These are phyloP conservation scores for Xerocomus amazonicus DNA, from an alignment of 1,284 basidiomycete genomes.

Conservation along the genomic window DNA sequence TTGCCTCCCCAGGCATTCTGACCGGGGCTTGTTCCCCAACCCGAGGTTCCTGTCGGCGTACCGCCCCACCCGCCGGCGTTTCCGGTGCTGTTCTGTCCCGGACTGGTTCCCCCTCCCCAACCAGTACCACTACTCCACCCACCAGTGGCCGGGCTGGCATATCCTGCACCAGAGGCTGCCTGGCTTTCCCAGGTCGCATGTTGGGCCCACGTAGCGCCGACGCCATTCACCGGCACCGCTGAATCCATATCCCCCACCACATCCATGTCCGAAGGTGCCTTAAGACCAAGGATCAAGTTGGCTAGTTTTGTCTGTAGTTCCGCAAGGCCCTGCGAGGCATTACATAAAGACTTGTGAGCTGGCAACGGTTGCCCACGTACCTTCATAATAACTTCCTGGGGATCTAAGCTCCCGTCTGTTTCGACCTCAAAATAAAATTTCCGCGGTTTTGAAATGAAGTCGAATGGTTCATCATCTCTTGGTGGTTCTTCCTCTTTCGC, in stretches of 20 bases:
- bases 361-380: constrained; percentile 36
- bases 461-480: constrained; percentile 78
- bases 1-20: constrained; percentile 30
- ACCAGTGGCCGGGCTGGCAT: constrained; percentile 29
- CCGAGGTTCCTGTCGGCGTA: constrained; percentile 27
- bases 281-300: constrained; percentile 72
- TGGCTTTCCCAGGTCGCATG: constrained; percentile 17
- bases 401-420: constrained; percentile 83
- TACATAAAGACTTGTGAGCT: background rate
- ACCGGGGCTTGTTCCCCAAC: constrained; percentile 40
- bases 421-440: constrained; percentile 93
- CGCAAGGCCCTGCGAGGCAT: constrained; percentile 59
- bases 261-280: constrained; percentile 59
- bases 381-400: constrained; percentile 86
- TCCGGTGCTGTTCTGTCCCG: constrained; percentile 29
- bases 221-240: constrained; percentile 34
- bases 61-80: constrained; percentile 22
- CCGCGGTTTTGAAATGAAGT: constrained; percentile 81
- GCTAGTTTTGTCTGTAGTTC: constrained; percentile 82
- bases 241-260: constrained; percentile 35
- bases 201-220: constrained; percentile 24
- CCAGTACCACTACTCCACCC: constrained; percentile 20
- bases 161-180: constrained; percentile 31
- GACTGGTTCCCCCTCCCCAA: constrained; percentile 17
- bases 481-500: constrained; percentile 79